These are phyloP conservation scores for Juncus inflexus DNA, from an alignment of 176 grass and related monocot species.

Conservation along the genomic window DNA sequence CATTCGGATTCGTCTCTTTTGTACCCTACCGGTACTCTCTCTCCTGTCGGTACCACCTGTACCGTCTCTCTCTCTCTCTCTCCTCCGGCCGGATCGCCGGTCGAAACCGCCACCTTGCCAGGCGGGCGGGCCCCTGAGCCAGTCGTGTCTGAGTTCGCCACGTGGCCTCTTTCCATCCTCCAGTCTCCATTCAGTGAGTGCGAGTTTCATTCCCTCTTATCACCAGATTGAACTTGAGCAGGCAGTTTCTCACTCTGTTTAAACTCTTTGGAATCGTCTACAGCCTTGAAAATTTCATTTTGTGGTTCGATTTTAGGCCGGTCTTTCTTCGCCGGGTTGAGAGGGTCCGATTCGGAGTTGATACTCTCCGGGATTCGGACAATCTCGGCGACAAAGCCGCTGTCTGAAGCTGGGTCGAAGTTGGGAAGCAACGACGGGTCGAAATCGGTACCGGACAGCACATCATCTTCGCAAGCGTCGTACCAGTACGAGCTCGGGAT, in stretches of 20 bases:
- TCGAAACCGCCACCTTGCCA: slow-evolving; percentile 47
- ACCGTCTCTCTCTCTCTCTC: slow-evolving; percentile 30
- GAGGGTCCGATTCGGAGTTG: slow-evolving; percentile 42
- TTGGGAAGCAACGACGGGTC: slow-evolving; percentile 55
- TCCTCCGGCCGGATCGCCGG: slow-evolving; percentile 50
- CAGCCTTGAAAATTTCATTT: background rate
- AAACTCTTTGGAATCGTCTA: background rate
- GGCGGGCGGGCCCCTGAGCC: slow-evolving; percentile 22
- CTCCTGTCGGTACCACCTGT: background rate
- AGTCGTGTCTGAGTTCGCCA: slow-evolving; percentile 6
- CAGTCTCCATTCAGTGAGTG: slow-evolving; percentile 27
- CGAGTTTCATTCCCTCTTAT: slow-evolving; percentile 20
- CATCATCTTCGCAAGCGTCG: slow-evolving; percentile 77
- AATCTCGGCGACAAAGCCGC: slow-evolving; percentile 86
- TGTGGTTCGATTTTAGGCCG: background rate
- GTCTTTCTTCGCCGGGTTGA: background rate
- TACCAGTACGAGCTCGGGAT: no score
- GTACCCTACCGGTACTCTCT: slow-evolving; percentile 69
- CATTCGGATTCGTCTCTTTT: slow-evolving; percentile 76
- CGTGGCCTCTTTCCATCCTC: slow-evolving; percentile 55
- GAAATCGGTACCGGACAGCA: slow-evolving; percentile 56
- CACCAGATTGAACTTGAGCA: background rate
- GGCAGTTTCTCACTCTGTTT: background rate
- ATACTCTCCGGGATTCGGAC: slow-evolving; percentile 89
- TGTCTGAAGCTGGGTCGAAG: slow-evolving; percentile 48